Conservation (phyloP, 1,284 basidiomycete genomes). For the Sanghuangporus baumii region DNA sequence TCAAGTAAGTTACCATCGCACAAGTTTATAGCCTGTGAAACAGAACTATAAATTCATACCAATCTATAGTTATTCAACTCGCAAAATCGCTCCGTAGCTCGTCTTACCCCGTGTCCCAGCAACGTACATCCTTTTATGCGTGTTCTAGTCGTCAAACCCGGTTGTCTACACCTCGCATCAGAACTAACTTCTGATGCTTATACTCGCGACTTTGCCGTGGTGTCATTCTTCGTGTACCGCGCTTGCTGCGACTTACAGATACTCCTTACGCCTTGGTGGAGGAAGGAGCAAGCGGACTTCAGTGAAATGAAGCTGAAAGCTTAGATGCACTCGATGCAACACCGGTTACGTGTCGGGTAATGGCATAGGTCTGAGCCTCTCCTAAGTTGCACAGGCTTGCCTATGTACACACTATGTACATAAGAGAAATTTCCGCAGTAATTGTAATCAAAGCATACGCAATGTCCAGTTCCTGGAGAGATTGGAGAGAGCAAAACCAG, state of each 20-base stretch:
- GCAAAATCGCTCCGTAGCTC: background rate
- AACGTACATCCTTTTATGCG: background rate
- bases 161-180: background rate
- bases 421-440: too few species aligned
- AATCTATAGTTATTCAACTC: background rate
- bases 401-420: too few species aligned
- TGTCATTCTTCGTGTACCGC: conserved; percentile 3
- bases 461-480: too few species aligned
- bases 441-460: too few species aligned
- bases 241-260: conserved; percentile 3
- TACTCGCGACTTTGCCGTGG: background rate
- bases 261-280: conserved; percentile 4
- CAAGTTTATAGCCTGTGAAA: background rate
- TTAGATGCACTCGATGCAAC: background rate
- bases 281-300: background rate
- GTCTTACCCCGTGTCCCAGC: background rate
- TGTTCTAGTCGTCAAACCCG: background rate
- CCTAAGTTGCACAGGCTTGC: too few species aligned
- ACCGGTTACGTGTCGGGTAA: too few species aligned
- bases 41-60: background rate
- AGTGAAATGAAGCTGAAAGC: background rate
- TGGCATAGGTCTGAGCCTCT: too few species aligned
- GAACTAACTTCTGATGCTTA: background rate
- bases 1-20: background rate
- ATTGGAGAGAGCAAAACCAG: too few species aligned